A percentile compares a stretch with the other conserved stretches of the same genome.
phyloP scores from a whole-genome alignment of 148 eudicot species.

The Bassia scoparia region DNA sequence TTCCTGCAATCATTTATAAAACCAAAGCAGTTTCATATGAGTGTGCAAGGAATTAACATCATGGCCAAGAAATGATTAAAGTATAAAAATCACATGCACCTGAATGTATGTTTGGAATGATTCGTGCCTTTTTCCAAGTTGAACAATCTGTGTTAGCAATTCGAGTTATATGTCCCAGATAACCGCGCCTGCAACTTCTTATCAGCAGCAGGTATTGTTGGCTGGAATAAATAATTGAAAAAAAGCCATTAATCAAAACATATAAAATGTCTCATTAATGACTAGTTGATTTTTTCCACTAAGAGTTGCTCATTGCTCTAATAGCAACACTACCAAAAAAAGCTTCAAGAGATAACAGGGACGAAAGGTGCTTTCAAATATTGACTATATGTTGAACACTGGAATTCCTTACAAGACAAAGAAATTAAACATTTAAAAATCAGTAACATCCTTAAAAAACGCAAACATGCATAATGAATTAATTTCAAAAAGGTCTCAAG shows the following conservation, averaged over 20 bases:
- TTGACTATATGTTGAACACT: background rate
- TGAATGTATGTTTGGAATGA: constrained; percentile 60
- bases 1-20: constrained; percentile 43
- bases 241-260: constrained; percentile 12
- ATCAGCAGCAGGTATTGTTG: constrained; percentile 67
- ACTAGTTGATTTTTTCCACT: background rate
- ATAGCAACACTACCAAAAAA: background rate
- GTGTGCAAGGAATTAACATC: background rate
- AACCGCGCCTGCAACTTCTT: constrained; percentile 65
- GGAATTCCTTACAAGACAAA: too few species aligned
- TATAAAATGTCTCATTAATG: background rate
- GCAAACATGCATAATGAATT: too few species aligned
- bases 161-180: constrained; percentile 82
- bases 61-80: background rate
- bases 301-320: background rate
- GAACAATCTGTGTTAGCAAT: constrained; percentile 83
- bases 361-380: background rate
- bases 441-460: too few species aligned
- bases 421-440: too few species aligned
- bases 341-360: background rate
- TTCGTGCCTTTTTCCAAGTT: constrained; percentile 51
- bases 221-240: constrained; percentile 47
- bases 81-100: constrained; percentile 39
- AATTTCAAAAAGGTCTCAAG: too few species aligned
- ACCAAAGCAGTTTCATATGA: constrained; percentile 8